Conservation (phyloP, 345 rosid species). For the Carallia pectinifolia region DNA sequence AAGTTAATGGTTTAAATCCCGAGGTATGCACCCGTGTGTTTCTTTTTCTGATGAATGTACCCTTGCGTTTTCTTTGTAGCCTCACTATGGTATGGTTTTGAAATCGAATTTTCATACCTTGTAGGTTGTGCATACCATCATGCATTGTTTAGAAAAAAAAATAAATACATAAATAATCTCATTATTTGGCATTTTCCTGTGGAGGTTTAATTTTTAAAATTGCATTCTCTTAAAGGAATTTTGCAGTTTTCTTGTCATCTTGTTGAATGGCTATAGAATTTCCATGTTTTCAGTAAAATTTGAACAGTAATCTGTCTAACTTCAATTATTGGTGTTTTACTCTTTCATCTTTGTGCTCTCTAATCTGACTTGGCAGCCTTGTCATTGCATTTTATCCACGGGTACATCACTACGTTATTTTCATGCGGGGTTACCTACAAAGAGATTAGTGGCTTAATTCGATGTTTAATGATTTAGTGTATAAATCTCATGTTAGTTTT, state of each 20-base stretch:
- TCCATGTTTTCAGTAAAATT: neutral
- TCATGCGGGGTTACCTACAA: no score
- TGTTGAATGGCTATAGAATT: neutral
- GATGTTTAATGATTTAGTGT: no score
- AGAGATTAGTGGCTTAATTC: no score
- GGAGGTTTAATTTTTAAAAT: neutral
- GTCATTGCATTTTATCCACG: neutral
- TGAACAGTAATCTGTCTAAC: neutral
- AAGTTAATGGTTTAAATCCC: constrained; percentile 91
- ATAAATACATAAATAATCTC: neutral
- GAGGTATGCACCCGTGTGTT: constrained; percentile 40
- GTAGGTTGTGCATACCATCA: neutral
- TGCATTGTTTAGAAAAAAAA: neutral
- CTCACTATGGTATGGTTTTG: neutral
- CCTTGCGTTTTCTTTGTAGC: neutral
- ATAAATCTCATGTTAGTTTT: no score
- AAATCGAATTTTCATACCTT: neutral
- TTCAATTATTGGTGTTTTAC: neutral
- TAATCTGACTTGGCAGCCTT: neutral
- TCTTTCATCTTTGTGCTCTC: no score
- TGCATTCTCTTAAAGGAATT: neutral
- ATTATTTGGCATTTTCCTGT: neutral
- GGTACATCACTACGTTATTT: no score
- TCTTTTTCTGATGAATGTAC: neutral
- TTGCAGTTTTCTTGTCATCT: neutral